Evolutionary conservation across 164 flowering plant species (phyloP).

Genomic region (Vitis cinerea): DNA sequence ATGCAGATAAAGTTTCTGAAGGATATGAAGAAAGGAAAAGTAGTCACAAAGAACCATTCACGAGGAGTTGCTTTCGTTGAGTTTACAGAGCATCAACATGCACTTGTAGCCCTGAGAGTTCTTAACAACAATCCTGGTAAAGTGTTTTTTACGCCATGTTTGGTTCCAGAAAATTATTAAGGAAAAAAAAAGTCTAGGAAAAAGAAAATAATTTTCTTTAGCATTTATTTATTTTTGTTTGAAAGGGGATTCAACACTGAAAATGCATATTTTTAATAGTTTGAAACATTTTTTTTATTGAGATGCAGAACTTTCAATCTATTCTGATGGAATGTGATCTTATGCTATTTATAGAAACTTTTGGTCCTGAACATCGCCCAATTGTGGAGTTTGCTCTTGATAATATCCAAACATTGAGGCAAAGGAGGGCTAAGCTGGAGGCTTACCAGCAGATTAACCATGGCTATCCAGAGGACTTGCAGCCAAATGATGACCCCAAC

Average conservation of each 20-base stretch:
- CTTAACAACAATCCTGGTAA: constrained; percentile 97
- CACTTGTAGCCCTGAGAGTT: constrained; percentile 93
- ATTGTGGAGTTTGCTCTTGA: constrained; percentile 91
- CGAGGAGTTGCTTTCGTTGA: constrained; percentile 95
- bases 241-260: background rate
- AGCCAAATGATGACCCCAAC: constrained; percentile 17
- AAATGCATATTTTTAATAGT: too few species aligned
- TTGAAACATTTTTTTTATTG: background rate
- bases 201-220: too few species aligned
- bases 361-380: constrained; percentile 81
- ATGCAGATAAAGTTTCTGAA: constrained; percentile 76
- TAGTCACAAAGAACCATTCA: constrained; percentile 41
- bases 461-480: constrained; percentile 16
- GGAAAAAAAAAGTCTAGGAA: too few species aligned
- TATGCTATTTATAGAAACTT: constrained; percentile 52
- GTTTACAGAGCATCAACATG: constrained; percentile 93
- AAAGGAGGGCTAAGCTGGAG: constrained; percentile 41
- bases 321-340: constrained; percentile 2
- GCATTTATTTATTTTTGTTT: background rate
- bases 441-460: constrained; percentile 27
- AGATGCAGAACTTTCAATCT: background rate
- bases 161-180: too few species aligned
- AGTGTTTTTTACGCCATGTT: background rate
- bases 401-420: constrained; percentile 60
- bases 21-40: constrained; percentile 54